These are phyloP conservation scores for Pseudocercospora eumusae DNA, from an alignment of 2,329 filamentous ascomycete genomes.

Conservation along the genomic window DNA sequence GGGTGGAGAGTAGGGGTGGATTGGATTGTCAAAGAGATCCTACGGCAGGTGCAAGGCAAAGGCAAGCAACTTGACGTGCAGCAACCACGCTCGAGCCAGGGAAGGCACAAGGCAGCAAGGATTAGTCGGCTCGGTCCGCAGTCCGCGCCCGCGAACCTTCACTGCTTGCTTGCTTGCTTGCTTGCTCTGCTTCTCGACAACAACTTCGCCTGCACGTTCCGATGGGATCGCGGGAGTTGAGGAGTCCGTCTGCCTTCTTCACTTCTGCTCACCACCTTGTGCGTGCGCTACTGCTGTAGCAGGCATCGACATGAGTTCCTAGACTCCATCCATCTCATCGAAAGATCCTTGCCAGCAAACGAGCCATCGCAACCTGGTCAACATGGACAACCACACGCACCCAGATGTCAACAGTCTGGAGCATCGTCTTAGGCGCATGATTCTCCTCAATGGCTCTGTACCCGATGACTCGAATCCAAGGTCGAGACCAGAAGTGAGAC, in stretches of 20 bases:
- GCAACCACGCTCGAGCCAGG: not conserved
- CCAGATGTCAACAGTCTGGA: constrained; percentile 48
- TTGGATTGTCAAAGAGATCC: not conserved
- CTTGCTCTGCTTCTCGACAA: not conserved
- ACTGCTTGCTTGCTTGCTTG: too few species aligned
- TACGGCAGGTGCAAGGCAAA: not conserved
- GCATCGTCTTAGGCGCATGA: constrained; percentile 60
- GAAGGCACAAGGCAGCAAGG: not conserved
- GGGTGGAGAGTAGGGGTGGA: not conserved
- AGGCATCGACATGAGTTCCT: not conserved
- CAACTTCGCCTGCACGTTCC: not conserved
- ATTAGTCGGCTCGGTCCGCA: not conserved
- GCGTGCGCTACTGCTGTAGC: constrained; percentile 1
- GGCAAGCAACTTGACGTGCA: not conserved
- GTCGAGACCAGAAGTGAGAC: constrained; percentile 15
- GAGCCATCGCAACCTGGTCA: not conserved
- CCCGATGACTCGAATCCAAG: constrained; percentile 18
- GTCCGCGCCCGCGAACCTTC: not conserved
- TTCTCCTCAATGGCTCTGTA: constrained; percentile 53
- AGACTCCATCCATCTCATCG: not conserved
- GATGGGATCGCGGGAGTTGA: constrained; percentile 5
- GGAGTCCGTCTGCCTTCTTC: constrained; percentile 8
- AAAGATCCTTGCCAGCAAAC: not conserved
- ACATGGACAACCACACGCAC: constrained; percentile 31
- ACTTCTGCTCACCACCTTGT: not conserved